Evolutionary conservation across 2,329 filamentous ascomycete species (phyloP).

Genomic region (Dactylellina parvicollis): DNA sequence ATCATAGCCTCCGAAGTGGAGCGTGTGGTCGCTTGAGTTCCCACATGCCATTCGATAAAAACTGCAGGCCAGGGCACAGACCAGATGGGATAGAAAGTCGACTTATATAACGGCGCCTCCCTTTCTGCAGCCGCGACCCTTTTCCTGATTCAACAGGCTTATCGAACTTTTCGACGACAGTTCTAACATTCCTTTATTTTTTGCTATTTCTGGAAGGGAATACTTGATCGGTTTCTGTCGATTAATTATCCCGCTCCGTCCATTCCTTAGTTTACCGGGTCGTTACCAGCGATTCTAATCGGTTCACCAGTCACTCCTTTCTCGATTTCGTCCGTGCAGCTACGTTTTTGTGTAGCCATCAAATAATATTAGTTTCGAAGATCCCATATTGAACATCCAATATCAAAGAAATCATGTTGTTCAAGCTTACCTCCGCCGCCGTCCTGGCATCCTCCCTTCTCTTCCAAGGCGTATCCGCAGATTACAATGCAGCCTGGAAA

Average conservation of each 20-base stretch:
- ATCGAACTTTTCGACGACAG: slow-evolving; percentile 12
- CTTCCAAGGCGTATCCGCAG: neutral
- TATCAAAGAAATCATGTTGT: slow-evolving; percentile 32
- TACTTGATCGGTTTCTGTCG: slow-evolving; percentile 37
- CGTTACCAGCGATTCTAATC: slow-evolving; percentile 2
- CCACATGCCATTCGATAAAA: slow-evolving; percentile 12
- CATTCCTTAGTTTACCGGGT: slow-evolving; percentile 36
- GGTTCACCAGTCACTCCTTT: slow-evolving; percentile 44
- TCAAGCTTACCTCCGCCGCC: slow-evolving; percentile 32
- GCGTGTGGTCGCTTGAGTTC: slow-evolving; percentile 10
- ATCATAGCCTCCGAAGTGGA: slow-evolving; percentile 12
- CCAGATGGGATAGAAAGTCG: neutral
- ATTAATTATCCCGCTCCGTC: slow-evolving; percentile 36
- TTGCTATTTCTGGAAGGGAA: slow-evolving; percentile 39
- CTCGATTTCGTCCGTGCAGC: slow-evolving; percentile 4
- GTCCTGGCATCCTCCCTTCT: slow-evolving; percentile 20
- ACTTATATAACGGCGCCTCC: slow-evolving; percentile 49
- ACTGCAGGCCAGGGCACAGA: neutral
- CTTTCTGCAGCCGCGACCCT: slow-evolving; percentile 27
- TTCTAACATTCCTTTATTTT: slow-evolving; percentile 30
- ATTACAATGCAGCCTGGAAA: slow-evolving; percentile 8
- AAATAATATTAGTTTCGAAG: slow-evolving; percentile 9
- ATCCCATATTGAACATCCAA: slow-evolving; percentile 1
- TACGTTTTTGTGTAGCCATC: slow-evolving; percentile 7
- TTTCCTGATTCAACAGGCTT: slow-evolving; percentile 28